Conservation (phyloP, 164 flowering plant species). For the Nymphaea thermarum region DNA sequence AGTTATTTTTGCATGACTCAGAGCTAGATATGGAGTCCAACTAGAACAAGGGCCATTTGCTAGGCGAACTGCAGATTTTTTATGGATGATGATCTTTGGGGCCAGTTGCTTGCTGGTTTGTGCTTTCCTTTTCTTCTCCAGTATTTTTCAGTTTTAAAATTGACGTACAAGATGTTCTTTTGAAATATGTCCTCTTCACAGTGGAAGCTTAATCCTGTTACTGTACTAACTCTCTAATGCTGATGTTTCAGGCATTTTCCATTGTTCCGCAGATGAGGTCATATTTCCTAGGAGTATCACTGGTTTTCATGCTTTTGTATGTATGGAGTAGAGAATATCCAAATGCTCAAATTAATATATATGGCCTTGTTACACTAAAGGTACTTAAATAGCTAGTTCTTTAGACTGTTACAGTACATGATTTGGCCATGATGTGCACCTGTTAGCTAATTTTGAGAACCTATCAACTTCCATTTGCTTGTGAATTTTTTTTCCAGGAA, state of each 20-base stretch:
- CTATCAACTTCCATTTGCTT: too few relatives aligned
- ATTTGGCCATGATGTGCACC: too few relatives aligned
- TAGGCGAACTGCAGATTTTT: conserved; percentile 87
- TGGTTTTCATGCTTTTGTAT: conserved; percentile 53
- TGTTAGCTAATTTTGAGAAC: too few relatives aligned
- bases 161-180: not conserved
- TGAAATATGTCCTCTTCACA: too few relatives aligned
- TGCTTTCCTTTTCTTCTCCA: not conserved
- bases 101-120: conserved; percentile 62
- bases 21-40: conserved; percentile 94
- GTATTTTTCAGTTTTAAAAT: not conserved
- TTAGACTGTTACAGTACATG: not conserved
- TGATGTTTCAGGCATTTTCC: conserved; percentile 3
- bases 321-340: conserved; percentile 54
- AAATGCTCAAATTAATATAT: conserved; percentile 34
- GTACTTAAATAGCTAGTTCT: conserved; percentile 11
- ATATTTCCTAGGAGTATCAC: conserved; percentile 30
- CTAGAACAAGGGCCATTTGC: conserved; percentile 83
- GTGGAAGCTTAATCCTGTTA: too few relatives aligned
- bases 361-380: conserved; percentile 39
- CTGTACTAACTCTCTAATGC: too few relatives aligned
- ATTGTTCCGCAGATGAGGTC: conserved; percentile 25
- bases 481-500: too few relatives aligned
- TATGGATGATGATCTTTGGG: conserved; percentile 98
- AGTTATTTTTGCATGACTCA: conserved; percentile 11